Conservation (phyloP, 2,329 filamentous ascomycete species). For the Cercospora canescens region DNA sequence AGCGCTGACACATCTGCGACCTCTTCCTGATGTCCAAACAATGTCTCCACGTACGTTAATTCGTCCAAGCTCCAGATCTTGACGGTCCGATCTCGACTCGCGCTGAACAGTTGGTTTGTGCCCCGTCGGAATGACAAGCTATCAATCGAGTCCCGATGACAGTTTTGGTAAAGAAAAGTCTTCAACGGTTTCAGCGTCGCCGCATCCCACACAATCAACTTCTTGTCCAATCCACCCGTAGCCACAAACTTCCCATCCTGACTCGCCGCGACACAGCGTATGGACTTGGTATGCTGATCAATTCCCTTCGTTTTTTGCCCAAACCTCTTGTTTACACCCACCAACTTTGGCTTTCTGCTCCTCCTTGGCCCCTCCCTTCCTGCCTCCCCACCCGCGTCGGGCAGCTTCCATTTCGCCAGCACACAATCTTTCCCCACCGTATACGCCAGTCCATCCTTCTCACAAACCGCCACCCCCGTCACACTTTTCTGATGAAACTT, state of each 20-base stretch:
- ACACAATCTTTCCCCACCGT: conserved; percentile 83
- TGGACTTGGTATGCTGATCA: conserved; percentile 72
- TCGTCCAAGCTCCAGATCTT: conserved; percentile 95
- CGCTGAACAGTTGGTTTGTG: conserved; percentile 85
- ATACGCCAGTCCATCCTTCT: conserved; percentile 76
- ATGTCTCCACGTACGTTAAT: conserved; percentile 88
- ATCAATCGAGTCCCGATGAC: conserved; percentile 86
- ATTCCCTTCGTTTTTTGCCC: conserved; percentile 57
- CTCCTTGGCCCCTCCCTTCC: conserved; percentile 16
- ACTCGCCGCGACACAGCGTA: conserved; percentile 82
- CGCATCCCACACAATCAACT: conserved; percentile 86
- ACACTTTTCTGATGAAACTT: conserved; percentile 75
- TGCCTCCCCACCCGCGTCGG: conserved; percentile 34
- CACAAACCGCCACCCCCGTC: conserved; percentile 70
- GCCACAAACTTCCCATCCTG: conserved; percentile 88
- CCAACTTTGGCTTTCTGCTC: conserved; percentile 58
- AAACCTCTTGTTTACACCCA: conserved; percentile 59
- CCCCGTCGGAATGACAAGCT: conserved; percentile 74
- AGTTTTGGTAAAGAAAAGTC: conserved; percentile 87
- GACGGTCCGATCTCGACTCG: conserved; percentile 86
- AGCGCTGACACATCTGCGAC: conserved; percentile 82
- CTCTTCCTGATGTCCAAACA: conserved; percentile 94
- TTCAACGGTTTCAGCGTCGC: conserved; percentile 74
- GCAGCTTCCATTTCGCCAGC: conserved; percentile 87
- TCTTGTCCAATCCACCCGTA: conserved; percentile 82